Evolutionary conservation across 352 stramenopile genomes (phyloP).

Genomic region (Pythium volutum): DNA sequence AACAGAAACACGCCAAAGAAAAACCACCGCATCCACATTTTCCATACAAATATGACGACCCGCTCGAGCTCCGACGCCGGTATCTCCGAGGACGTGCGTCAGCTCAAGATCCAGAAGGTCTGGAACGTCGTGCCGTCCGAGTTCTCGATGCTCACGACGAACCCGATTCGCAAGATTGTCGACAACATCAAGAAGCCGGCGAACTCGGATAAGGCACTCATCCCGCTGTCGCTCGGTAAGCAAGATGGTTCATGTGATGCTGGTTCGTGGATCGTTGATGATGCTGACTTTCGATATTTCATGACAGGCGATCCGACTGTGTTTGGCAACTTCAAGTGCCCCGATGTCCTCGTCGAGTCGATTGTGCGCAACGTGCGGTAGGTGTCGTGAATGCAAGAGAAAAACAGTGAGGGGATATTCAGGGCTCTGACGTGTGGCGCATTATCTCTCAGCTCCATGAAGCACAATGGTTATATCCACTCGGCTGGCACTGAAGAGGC

Average conservation of each 20-base stretch:
- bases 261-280: neutral
- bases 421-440: neutral
- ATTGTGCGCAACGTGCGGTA: constrained; percentile 68
- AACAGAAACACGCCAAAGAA: neutral
- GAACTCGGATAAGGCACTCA: constrained; percentile 87
- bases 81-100: constrained; percentile 24
- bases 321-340: constrained; percentile 91
- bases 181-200: constrained; percentile 92
- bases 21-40: too few relatives aligned
- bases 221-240: constrained; percentile 90
- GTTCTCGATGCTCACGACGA: constrained; percentile 69
- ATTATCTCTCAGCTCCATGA: constrained; percentile 50
- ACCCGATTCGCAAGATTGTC: constrained; percentile 95
- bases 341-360: constrained; percentile 80
- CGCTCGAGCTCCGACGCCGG: constrained; percentile 32
- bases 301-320: constrained; percentile 88
- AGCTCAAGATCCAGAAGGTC: constrained; percentile 46
- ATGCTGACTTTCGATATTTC: neutral
- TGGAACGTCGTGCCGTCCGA: constrained; percentile 71
- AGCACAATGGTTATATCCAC: constrained; percentile 92
- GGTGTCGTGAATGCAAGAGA: neutral
- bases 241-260: neutral
- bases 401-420: neutral
- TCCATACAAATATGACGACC: constrained; percentile 51
- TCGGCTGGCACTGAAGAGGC: constrained; percentile 85